phyloP scores from a whole-genome alignment of 805 yeast genomes.

The Candida michaelii region DNA sequence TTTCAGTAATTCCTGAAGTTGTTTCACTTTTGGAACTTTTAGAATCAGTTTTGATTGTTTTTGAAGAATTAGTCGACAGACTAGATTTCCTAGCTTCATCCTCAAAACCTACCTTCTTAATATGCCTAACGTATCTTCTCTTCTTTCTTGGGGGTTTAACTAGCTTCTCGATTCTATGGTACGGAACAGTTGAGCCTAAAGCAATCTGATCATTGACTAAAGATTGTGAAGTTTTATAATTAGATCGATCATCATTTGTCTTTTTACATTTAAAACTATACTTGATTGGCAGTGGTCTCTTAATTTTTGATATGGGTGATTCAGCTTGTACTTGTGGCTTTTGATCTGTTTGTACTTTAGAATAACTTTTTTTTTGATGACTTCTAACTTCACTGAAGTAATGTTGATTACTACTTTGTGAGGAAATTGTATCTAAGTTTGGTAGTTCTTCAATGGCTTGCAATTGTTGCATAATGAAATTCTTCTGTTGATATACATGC shows the following conservation, averaged over 20 bases:
- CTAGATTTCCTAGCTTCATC: too few species aligned
- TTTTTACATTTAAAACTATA: neutral
- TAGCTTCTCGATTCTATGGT: neutral
- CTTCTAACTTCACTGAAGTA: neutral
- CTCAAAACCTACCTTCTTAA: neutral
- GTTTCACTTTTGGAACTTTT: too few species aligned
- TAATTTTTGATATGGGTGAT: too few species aligned
- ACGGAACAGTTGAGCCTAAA: constrained; percentile 1
- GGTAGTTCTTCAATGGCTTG: constrained; percentile 3
- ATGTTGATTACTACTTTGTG: neutral
- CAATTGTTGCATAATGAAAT: constrained; percentile 1
- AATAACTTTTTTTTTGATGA: too few species aligned
- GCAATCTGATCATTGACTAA: neutral
- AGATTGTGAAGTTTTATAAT: neutral
- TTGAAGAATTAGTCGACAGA: too few species aligned
- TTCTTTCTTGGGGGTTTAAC: neutral
- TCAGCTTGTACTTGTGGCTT: too few species aligned
- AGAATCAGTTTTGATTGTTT: too few species aligned
- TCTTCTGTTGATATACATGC: neutral
- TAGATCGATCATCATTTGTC: neutral
- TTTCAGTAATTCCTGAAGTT: neutral
- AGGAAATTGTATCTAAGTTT: neutral
- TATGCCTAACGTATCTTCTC: neutral
- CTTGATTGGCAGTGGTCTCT: neutral
- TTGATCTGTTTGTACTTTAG: too few species aligned